Evolutionary conservation across 2,329 filamentous ascomycete genomes (phyloP).

Genomic region (Amesomyces nigricolor): DNA sequence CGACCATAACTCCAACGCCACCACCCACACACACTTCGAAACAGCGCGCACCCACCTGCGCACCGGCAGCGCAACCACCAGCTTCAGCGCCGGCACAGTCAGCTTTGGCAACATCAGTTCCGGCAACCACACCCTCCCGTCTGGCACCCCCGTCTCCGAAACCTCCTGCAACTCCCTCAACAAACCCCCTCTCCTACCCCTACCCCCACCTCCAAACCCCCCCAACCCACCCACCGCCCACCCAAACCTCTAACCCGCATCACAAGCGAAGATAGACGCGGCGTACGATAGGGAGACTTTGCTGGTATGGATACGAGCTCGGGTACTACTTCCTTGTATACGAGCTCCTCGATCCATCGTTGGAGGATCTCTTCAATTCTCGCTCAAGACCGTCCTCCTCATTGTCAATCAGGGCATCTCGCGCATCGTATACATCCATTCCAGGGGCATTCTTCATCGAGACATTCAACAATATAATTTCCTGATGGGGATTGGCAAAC

Average conservation of each 20-base stretch:
- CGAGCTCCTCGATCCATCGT: too few species aligned
- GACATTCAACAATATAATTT: too few species aligned
- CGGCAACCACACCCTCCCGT: conserved; percentile 23
- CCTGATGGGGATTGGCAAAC: too few species aligned
- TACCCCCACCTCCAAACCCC: conserved; percentile 19
- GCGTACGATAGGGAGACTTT: too few species aligned
- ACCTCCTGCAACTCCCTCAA: conserved; percentile 39
- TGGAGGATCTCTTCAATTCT: too few species aligned
- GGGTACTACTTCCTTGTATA: too few species aligned
- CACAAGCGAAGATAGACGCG: conserved; percentile 35
- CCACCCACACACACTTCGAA: conserved; percentile 24
- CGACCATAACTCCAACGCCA: conserved; percentile 17
- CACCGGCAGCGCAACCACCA: conserved; percentile 8
- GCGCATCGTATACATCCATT: too few species aligned
- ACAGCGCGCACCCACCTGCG: conserved; percentile 25
- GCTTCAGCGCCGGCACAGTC: neutral
- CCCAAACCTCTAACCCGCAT: conserved; percentile 32
- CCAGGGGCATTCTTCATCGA: too few species aligned
- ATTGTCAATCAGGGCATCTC: too few species aligned
- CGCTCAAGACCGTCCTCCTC: too few species aligned
- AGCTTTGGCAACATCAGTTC: conserved; percentile 1
- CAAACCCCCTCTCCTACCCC: conserved; percentile 32
- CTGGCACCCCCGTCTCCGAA: conserved; percentile 36
- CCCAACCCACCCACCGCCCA: neutral
- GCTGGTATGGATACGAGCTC: too few species aligned